These are phyloP conservation scores for Amanita molliuscula DNA, from an alignment of 768 basidiomycete species.

Conservation along the genomic window DNA sequence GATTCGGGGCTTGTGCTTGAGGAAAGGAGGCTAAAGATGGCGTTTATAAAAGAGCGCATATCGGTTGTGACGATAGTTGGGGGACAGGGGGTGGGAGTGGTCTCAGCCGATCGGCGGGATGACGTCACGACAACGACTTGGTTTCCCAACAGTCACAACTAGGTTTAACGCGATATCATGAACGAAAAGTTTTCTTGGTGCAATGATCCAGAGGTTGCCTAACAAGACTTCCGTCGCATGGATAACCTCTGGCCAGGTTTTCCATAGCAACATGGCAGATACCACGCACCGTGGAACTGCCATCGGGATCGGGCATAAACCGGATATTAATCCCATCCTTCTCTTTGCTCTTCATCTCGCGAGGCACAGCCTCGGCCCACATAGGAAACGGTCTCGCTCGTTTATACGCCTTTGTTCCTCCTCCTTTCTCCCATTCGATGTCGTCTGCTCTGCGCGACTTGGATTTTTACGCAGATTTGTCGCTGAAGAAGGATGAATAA, in stretches of 20 bases:
- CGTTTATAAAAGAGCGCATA: slow-evolving; percentile 1
- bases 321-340: background rate
- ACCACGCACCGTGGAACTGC: too few relatives aligned
- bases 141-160: too few relatives aligned
- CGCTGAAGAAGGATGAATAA: background rate
- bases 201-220: too few relatives aligned
- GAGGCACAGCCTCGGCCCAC: background rate
- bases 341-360: background rate
- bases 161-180: too few relatives aligned
- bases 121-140: too few relatives aligned
- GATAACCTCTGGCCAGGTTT: too few relatives aligned
- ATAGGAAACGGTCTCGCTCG: background rate
- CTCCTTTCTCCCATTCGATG: background rate
- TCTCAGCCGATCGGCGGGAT: background rate
- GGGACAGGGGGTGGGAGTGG: background rate
- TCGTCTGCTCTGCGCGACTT: background rate
- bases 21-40: background rate
- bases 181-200: too few relatives aligned
- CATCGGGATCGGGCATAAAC: background rate
- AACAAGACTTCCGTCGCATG: too few relatives aligned
- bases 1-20: background rate
- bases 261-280: too few relatives aligned
- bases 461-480: background rate
- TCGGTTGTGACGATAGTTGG: too few relatives aligned
- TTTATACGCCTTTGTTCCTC: background rate